phyloP scores from a whole-genome alignment of 106 monocot species.

The Dendrobium nobile region DNA sequence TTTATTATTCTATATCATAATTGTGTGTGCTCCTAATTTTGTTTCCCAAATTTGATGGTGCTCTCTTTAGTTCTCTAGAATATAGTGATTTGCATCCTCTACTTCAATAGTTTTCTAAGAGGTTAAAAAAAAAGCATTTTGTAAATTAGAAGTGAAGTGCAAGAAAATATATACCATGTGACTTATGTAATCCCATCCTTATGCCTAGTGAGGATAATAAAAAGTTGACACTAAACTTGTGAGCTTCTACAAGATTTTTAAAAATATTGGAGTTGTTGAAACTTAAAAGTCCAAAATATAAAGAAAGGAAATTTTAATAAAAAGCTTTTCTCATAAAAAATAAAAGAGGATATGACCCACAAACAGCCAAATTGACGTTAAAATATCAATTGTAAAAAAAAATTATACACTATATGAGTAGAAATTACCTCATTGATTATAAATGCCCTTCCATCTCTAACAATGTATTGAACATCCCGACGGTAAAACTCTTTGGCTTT shows the following conservation, averaged over 20 bases:
- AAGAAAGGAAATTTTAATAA: background rate
- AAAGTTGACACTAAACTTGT: background rate
- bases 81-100: too few relatives aligned
- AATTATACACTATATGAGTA: background rate
- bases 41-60: too few relatives aligned
- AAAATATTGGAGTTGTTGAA: background rate
- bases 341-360: background rate
- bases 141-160: background rate
- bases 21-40: too few relatives aligned
- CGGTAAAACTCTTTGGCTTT: conserved; percentile 98
- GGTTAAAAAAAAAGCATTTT: background rate
- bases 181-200: background rate
- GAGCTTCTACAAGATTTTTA: background rate
- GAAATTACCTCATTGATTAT: conserved; percentile 90
- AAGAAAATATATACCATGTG: background rate
- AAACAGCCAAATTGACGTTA: background rate
- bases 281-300: background rate
- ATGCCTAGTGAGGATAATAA: background rate
- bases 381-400: background rate
- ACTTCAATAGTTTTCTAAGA: background rate
- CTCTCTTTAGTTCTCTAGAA: too few relatives aligned
- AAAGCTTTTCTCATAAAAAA: background rate
- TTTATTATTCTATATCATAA: too few relatives aligned
- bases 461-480: conserved; percentile 95
- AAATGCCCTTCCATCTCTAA: conserved; percentile 89